Evolutionary conservation across 176 grass and related monocot genomes (phyloP), one percentile per base, ranked within the genome.

Genomic region (Rhipidocladum racemiflorum): DNA sequence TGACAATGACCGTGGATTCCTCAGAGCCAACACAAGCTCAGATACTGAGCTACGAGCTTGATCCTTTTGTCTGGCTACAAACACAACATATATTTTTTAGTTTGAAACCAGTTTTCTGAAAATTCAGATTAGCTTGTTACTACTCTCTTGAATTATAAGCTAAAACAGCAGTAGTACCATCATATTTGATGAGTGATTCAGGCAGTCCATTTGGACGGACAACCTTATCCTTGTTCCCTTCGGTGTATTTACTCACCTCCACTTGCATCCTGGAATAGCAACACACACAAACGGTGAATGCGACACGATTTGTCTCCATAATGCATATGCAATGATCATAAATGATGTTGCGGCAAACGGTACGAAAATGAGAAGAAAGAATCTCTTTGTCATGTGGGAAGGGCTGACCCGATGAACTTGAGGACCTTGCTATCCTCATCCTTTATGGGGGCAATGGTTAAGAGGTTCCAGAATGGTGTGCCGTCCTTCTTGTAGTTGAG

Each of bases 401-500:
- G 75, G 81, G 60, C 88, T 81, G n/a, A 94, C 95, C 95, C 95
- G 51, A 97, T 97, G 34, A 92, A 97, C 70, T 97, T 94, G 56
- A 97, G 92, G 70, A 91, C 77, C 70, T 79, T 94, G 67, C 92
- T 92, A 24, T 92, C 88, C 74, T 94, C 92, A 84, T 93, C 90
- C 85, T 97, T 97, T 86, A 97, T 97, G 15, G 95, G 95, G 71
- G 92, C 88, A 72, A 97, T 55, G 9, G 95, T 97, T 42, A 97
- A 63, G 45, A 97, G 95, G 88, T 94, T 94, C 92, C 92, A 93
- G 84, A 94, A 97, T 17, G 95, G 88, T 6, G 92, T 93, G 1
- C 90, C 92, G 18, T 94, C 92, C 60, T 94, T 97, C 88, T 97
- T 97, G 82, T 94, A 97, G 84, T 97, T 97, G 72, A 97, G 92